Evolutionary conservation across 2,329 filamentous ascomycete species (phyloP), one percentile per base, ranked within the genome.

Genomic region (Pestalotiopsis sp.): DNA sequence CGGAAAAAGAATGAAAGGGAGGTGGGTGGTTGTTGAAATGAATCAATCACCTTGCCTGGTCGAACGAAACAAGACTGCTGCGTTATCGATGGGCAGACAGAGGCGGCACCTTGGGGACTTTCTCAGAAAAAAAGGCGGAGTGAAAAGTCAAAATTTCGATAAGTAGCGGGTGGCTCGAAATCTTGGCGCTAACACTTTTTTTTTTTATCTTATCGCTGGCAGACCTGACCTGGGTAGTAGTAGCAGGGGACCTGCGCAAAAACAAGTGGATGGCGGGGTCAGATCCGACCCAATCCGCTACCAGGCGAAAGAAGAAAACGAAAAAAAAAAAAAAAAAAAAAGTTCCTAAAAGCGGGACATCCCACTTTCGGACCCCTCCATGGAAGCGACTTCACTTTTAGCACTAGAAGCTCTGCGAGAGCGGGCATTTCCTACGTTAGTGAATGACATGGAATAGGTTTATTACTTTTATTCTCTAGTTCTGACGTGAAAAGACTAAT

Each of bases 191-290:
- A 60, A 48, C 22, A 24, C 26, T 59, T 30, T 52, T 60, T n/a
- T n/a, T 48, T n/a, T 17, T 67, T 67, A 67, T 67, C 66, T 67
- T 67, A 67, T 67, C 66, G 61, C 24, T 38, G 24, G n/a, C 35
- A 55, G 40, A 48, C 40, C n/a, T 48, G 13, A n/a, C n/a, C n/a
- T n/a, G n/a, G n/a, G n/a, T n/a, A 14, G 13, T 14, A n/a, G 40
- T n/a, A 48, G 17, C 44, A 52, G 44, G 14, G 14, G 17, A 52
- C 14, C 44, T 9, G 20, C 13, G 56, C 11, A 22, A 22, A 22
- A 26, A 10, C 56, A 58, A 58, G 22, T 58, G 56, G 56, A 58
- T 58, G 56, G 56, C 56, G 56, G 56, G 56, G 56, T 58, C 56
- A 14, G 22, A 22, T 13, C 56, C 7, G 17, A 35, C 30, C 44